These are phyloP conservation scores for Ustilago lituana DNA, from an alignment of 1,284 basidiomycete species.

Conservation along the genomic window DNA sequence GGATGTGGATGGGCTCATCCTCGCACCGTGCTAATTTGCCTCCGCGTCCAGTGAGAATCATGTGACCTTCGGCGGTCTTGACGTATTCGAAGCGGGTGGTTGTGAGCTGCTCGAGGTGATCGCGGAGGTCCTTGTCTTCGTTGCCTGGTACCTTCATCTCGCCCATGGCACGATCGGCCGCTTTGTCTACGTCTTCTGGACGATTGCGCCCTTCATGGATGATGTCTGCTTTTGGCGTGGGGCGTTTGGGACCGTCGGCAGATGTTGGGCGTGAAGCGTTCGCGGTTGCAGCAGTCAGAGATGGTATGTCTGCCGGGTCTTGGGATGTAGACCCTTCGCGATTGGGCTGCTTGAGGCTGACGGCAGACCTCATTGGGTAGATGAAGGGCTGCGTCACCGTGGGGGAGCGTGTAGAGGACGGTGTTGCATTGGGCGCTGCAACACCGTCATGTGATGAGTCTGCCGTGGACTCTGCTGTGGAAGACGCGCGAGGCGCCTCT, in stretches of 20 bases:
- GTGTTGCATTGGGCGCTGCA: slow-evolving; percentile 9
- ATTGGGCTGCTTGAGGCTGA: slow-evolving; percentile 52
- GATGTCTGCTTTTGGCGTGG: slow-evolving; percentile 5
- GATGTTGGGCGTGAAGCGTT: slow-evolving; percentile 15
- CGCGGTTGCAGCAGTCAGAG: slow-evolving; percentile 1
- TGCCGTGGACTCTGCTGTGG: not conserved
- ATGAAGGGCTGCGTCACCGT: slow-evolving; percentile 54
- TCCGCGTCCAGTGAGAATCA: slow-evolving; percentile 77
- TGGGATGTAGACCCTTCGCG: slow-evolving; percentile 13
- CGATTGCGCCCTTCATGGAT: slow-evolving; percentile 30
- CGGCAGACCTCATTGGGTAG: slow-evolving; percentile 59
- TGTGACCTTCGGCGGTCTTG: slow-evolving; percentile 77
- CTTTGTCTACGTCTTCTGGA: slow-evolving; percentile 34
- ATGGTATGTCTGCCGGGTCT: not conserved
- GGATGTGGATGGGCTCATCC: slow-evolving; percentile 87
- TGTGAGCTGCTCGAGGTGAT: slow-evolving; percentile 47
- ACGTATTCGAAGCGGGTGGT: slow-evolving; percentile 74
- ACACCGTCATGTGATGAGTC: slow-evolving; percentile 3
- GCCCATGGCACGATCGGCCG: slow-evolving; percentile 32
- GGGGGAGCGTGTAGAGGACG: slow-evolving; percentile 30
- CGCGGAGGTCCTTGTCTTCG: slow-evolving; percentile 23
- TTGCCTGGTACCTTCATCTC: slow-evolving; percentile 30
- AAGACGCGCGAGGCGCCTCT: slow-evolving; percentile 9
- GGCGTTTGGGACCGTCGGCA: slow-evolving; percentile 7
- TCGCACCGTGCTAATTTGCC: slow-evolving; percentile 78